These are phyloP conservation scores for Pleodorina starrii DNA, from an alignment of 139 green algal species.

Conservation along the genomic window DNA sequence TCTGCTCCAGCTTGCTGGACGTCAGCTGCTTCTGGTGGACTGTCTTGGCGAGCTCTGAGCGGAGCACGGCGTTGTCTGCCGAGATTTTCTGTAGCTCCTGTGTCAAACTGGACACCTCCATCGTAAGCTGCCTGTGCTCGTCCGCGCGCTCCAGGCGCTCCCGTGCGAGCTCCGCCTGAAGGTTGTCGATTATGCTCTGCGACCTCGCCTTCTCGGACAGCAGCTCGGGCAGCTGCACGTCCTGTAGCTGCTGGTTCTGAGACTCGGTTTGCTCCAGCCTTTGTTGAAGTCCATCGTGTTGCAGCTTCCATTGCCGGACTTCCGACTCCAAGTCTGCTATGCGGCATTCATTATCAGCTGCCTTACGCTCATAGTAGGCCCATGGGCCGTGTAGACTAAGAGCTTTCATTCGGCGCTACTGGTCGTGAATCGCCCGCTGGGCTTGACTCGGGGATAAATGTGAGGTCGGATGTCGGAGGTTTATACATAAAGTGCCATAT, in stretches of 20 bases:
- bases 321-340: slow-evolving; percentile 28
- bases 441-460: too few species aligned
- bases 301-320: neutral
- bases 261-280: neutral
- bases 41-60: slow-evolving; percentile 41
- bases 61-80: slow-evolving; percentile 43
- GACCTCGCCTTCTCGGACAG: slow-evolving; percentile 5
- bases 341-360: slow-evolving; percentile 31
- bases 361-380: slow-evolving; percentile 52
- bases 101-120: neutral
- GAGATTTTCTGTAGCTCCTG: slow-evolving; percentile 19
- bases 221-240: neutral
- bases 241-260: neutral
- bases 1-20: slow-evolving; percentile 39
- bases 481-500: too few species aligned
- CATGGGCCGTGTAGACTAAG: slow-evolving; percentile 49
- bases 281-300: neutral
- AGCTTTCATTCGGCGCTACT: slow-evolving; percentile 37
- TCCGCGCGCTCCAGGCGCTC: neutral
- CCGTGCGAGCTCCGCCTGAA: slow-evolving; percentile 10
- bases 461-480: too few species aligned
- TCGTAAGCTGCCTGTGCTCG: neutral
- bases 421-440: too few species aligned
- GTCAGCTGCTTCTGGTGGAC: slow-evolving; percentile 47
- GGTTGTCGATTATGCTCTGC: slow-evolving; percentile 16